Conservation (phyloP, 768 basidiomycete species). For the Lactarius tabidus region DNA sequence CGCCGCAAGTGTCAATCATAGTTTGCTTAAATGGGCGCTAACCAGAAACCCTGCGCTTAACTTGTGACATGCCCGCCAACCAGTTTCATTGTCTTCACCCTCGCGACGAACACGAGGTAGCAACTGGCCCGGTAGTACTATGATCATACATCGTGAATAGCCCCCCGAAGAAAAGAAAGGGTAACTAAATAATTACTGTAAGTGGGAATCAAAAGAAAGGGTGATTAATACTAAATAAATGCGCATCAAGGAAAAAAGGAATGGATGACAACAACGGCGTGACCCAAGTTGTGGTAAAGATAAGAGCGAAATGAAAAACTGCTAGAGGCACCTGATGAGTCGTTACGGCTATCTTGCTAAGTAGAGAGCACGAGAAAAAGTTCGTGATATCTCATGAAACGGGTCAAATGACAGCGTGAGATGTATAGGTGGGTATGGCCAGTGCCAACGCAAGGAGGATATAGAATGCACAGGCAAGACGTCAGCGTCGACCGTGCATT, state of each 20-base stretch:
- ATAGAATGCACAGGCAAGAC: neutral
- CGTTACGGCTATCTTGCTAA: slow-evolving; percentile 3
- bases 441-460: neutral
- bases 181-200: slow-evolving; percentile 19
- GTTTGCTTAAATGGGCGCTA: neutral
- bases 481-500: neutral
- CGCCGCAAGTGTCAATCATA: neutral
- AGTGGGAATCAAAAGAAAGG: neutral
- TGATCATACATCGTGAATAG: slow-evolving; percentile 29
- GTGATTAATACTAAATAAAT: slow-evolving; percentile 21
- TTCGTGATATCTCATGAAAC: neutral
- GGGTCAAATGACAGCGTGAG: slow-evolving; percentile 20
- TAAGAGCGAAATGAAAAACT: neutral
- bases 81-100: slow-evolving; percentile 25
- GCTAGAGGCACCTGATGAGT: slow-evolving; percentile 1
- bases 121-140: slow-evolving; percentile 2
- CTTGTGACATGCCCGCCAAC: neutral
- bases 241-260: slow-evolving; percentile 17
- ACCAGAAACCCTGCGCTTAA: neutral
- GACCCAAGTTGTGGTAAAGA: slow-evolving; percentile 12
- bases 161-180: slow-evolving; percentile 30
- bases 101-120: slow-evolving; percentile 14
- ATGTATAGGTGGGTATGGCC: neutral
- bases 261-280: neutral
- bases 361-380: neutral